Percentiles rank a stretch among this genome's conserved stretches.
Conservation (phyloP, 2,329 filamentous ascomycete genomes). For the Chalaropsis thielavioides region DNA sequence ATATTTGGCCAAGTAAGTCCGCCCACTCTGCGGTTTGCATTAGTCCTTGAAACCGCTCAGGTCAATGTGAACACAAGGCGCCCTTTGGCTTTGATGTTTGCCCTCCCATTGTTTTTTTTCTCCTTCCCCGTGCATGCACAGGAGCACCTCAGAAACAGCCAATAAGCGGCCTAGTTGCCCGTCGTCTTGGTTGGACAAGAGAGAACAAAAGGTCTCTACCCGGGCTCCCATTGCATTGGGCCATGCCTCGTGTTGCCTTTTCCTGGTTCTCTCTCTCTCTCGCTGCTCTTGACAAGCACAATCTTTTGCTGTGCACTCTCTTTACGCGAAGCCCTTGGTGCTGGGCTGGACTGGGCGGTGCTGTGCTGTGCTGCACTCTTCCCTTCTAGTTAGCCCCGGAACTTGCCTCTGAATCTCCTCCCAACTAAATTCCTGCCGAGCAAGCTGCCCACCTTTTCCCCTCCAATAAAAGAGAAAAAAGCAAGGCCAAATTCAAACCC, state of each 20-base stretch:
- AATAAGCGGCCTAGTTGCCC: background rate
- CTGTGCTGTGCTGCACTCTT: background rate
- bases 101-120: background rate
- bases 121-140: background rate
- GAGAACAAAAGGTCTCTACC: background rate
- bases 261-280: background rate
- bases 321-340: background rate
- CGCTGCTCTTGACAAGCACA: background rate
- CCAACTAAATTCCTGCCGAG: background rate
- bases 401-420: background rate
- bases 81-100: background rate
- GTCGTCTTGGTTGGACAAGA: background rate
- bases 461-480: background rate
- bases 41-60: background rate
- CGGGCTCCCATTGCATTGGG: background rate
- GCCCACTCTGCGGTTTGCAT: background rate
- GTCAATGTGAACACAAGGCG: background rate
- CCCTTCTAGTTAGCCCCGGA: background rate
- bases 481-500: background rate
- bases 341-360: background rate
- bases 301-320: background rate
- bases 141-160: background rate
- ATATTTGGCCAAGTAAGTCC: slow-evolving; percentile 1
- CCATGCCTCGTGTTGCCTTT: background rate
- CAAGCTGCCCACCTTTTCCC: background rate